Evolutionary conservation across 2,329 filamentous ascomycete species (phyloP).

Genomic region (Sclerotinia minor): DNA sequence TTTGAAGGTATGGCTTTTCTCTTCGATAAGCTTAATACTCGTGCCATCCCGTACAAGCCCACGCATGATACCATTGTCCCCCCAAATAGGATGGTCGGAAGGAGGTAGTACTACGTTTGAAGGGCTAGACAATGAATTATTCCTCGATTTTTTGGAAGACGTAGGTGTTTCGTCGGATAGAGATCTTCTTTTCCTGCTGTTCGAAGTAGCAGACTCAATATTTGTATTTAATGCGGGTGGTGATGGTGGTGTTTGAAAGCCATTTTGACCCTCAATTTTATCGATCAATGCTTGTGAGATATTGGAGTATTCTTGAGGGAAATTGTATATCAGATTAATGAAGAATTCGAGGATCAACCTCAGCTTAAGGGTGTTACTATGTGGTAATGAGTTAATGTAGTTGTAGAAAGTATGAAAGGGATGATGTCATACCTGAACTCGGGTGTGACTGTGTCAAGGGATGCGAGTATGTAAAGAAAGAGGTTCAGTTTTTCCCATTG

Average conservation of each 20-base stretch:
- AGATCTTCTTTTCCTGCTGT: neutral
- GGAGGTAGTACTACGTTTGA: neutral
- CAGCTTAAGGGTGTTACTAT: neutral
- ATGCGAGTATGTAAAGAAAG: neutral
- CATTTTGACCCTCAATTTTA: neutral
- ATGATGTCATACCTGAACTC: neutral
- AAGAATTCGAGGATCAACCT: neutral
- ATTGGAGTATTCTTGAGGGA: neutral
- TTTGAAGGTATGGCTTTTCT: neutral
- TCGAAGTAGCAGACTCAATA: neutral
- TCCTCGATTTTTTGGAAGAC: neutral
- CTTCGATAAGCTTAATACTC: neutral
- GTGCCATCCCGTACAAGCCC: neutral
- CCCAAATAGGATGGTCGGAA: constrained; percentile 13
- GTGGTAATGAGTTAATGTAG: neutral
- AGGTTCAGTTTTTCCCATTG: neutral
- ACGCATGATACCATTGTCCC: constrained; percentile 2
- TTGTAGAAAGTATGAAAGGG: neutral
- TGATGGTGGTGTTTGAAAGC: neutral
- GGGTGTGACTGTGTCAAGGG: neutral
- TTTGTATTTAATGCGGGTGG: neutral
- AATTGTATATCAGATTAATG: neutral
- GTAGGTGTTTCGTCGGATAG: neutral
- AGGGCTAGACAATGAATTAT: neutral
- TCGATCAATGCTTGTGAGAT: constrained; percentile 2